Evolutionary conservation across 2,329 filamentous ascomycete species (phyloP).

Genomic region (Mollisia scopiformis): DNA sequence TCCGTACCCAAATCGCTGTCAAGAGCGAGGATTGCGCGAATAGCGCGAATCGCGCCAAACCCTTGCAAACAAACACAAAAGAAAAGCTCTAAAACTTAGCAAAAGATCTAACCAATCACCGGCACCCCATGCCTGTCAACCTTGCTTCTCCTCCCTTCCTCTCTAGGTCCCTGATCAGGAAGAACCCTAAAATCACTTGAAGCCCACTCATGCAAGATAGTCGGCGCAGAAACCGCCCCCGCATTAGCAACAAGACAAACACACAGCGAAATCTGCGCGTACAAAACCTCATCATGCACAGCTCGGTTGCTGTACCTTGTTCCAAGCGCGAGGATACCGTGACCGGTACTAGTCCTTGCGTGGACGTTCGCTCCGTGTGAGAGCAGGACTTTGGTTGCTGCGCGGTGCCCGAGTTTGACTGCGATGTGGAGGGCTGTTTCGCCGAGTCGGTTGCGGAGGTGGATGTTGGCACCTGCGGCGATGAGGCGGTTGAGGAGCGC

Average conservation of each 20-base stretch:
- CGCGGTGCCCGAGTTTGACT: not conserved
- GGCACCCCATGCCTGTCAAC: no score
- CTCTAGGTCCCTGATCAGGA: not conserved
- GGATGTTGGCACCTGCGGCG: not conserved
- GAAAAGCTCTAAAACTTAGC: no score
- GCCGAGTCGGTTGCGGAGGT: slow-evolving; percentile 10
- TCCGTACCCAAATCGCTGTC: no score
- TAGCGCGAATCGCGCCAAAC: no score
- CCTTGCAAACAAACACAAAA: no score
- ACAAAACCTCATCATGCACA: not conserved
- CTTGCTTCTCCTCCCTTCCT: no score
- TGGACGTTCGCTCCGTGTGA: slow-evolving; percentile 2
- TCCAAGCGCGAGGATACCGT: not conserved
- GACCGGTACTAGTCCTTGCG: slow-evolving; percentile 1
- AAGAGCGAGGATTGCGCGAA: no score
- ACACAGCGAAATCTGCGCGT: slow-evolving; percentile 2
- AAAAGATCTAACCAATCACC: no score
- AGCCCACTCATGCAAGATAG: slow-evolving; percentile 5
- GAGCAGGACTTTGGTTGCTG: slow-evolving; percentile 1
- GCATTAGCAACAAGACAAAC: slow-evolving; percentile 5
- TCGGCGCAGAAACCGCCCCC: not conserved
- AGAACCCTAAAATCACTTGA: not conserved
- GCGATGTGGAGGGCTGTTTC: slow-evolving; percentile 18
- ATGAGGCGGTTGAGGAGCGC: not conserved
- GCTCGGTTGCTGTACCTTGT: not conserved